These are phyloP conservation scores for Hymenoscyphus fraxineus DNA, from an alignment of 2,329 filamentous ascomycete genomes.

Conservation along the genomic window DNA sequence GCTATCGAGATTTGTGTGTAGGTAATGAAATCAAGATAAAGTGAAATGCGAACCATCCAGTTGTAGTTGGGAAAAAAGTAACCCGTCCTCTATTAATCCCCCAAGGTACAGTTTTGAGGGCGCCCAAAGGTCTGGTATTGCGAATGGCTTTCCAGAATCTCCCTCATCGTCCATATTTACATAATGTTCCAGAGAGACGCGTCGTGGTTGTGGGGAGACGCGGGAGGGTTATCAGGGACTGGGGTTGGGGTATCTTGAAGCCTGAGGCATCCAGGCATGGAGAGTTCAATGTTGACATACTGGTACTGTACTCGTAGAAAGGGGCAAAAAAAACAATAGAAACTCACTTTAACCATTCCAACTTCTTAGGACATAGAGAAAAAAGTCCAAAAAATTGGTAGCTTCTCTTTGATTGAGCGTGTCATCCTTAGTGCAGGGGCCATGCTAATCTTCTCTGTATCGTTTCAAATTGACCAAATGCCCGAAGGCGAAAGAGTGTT, in stretches of 20 bases:
- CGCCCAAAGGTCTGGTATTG: conserved; percentile 58
- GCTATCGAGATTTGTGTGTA: not conserved
- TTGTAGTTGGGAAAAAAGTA: conserved; percentile 33
- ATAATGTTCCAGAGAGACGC: conserved; percentile 13
- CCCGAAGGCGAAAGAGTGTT: conserved; percentile 9
- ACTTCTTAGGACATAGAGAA: too few relatives aligned
- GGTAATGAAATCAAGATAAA: not conserved
- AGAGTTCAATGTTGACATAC: too few relatives aligned
- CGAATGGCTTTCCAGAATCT: conserved; percentile 53
- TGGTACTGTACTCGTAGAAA: too few relatives aligned
- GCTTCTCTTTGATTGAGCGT: conserved; percentile 80
- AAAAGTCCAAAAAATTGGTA: conserved; percentile 48
- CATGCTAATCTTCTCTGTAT: conserved; percentile 78
- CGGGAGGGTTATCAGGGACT: not conserved
- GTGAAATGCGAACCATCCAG: conserved; percentile 27
- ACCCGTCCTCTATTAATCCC: conserved; percentile 29
- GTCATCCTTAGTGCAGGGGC: conserved; percentile 89
- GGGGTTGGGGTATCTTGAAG: not conserved
- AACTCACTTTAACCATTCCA: too few relatives aligned
- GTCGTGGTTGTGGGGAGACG: conserved; percentile 4
- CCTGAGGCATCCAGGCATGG: too few relatives aligned
- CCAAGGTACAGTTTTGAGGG: conserved; percentile 46
- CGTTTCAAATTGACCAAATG: conserved; percentile 55
- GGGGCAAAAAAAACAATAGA: too few relatives aligned
- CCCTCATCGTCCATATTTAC: conserved; percentile 37